A percentile compares a stretch with the other conserved stretches of the same genome.
phyloP scores from a whole-genome alignment of 163 green algal species.

The Smithsoniella earleae region DNA sequence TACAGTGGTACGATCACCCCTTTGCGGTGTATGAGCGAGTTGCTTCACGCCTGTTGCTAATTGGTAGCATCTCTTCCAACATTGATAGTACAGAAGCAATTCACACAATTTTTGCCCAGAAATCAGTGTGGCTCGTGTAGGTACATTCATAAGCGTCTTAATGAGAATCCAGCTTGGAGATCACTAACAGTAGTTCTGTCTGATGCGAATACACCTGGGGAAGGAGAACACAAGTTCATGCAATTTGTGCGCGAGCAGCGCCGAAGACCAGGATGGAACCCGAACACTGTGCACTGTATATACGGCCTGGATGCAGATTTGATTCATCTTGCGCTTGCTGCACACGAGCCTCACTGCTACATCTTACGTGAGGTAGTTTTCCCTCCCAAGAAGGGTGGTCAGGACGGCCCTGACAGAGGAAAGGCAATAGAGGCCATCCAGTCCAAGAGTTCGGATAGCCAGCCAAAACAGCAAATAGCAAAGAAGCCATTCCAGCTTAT shows the following conservation, averaged over 20 bases:
- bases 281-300: constrained; percentile 58
- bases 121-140: neutral
- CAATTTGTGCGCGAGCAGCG: constrained; percentile 62
- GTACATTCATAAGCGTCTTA: constrained; percentile 86
- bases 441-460: neutral
- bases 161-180: constrained; percentile 79
- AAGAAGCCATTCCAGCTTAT: constrained; percentile 80
- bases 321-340: constrained; percentile 55
- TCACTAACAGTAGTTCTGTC: constrained; percentile 62
- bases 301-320: constrained; percentile 60
- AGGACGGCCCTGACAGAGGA: neutral
- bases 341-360: constrained; percentile 59
- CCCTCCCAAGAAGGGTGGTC: neutral
- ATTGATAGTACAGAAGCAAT: neutral
- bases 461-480: constrained; percentile 42
- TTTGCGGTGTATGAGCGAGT: neutral
- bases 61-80: neutral
- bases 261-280: constrained; percentile 31
- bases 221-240: constrained; percentile 88
- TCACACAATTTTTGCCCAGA: neutral
- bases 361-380: constrained; percentile 51
- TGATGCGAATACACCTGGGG: constrained; percentile 57
- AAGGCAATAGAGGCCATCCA: neutral
- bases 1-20: constrained; percentile 40
- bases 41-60: neutral